These are phyloP conservation scores for Eucalyptus camaldulensis DNA, from an alignment of 345 rosid genomes.

Conservation along the genomic window DNA sequence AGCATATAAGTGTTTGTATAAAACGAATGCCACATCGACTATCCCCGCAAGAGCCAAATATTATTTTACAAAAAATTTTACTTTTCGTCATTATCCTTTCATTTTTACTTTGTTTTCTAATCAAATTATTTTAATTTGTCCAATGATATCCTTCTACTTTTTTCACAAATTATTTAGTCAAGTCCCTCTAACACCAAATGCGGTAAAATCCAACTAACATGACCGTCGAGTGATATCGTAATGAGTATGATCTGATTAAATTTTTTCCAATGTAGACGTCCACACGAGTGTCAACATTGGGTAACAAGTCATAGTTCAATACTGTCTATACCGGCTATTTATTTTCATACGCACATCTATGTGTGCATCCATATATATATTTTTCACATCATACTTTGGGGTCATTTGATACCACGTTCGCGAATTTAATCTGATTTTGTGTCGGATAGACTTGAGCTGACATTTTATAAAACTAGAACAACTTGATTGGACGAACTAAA, in stretches of 20 bases:
- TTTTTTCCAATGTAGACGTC: too few relatives aligned
- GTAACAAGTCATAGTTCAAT: neutral
- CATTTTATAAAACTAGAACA: accelerated
- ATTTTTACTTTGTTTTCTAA: neutral
- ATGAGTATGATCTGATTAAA: accelerated
- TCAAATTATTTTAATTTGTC: too few relatives aligned
- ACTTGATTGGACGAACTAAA: neutral
- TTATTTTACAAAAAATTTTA: too few relatives aligned
- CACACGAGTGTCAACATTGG: neutral
- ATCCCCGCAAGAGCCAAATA: neutral
- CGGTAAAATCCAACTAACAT: accelerated
- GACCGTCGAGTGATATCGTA: accelerated
- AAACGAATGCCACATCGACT: accelerated
- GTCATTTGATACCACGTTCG: too few relatives aligned
- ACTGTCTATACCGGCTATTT: neutral
- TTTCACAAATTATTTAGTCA: accelerated
- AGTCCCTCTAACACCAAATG: too few relatives aligned
- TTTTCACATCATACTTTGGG: too few relatives aligned
- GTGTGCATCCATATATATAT: neutral
- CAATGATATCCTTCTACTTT: neutral
- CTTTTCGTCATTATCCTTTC: neutral
- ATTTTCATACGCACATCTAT: neutral
- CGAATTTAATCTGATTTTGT: neutral
- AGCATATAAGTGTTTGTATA: neutral
- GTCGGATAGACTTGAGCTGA: accelerated